Base-by-base conservation (phyloP, 805 yeast species). In the Lipomyces kockii region DNA sequence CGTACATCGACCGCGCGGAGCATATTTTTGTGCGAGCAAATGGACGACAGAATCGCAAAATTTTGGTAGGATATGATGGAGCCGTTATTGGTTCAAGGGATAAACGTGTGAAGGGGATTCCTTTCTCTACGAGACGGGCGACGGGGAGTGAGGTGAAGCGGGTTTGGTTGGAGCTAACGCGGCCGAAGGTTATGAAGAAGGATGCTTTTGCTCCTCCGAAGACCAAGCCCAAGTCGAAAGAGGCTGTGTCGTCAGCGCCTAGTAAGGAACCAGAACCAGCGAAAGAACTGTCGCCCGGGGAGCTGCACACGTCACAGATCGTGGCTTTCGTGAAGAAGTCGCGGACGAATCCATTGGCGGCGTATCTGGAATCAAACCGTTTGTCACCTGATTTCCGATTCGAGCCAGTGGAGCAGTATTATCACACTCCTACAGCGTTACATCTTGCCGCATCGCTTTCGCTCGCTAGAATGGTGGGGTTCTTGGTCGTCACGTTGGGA, bases 111-210 rank as follows among this genome's bases (percentile, higher is more conserved):
- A 85, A 84, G 69, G 78, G 82, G 1, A 86, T 94, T 75, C 99
- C 99, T 1, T 92, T 95, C 79, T 89, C 97, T 0, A 94, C 99
- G 0, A 86, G 86, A 64, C 83, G 97, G 71, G 97, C 98, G 0
- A 93, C 97, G 0, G 83, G 89, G 0, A 79, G 85, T 1, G 98
- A 93, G 76, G 80, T 95, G 72, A 90, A 88, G 74, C 84, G 87
- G 59, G 92, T 96, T 0, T 95, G 98, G 98, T 82, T 85, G 34
- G 88, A 89, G 71, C 80, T 95, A 65, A 82, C 92, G 0, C 86
- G 88, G 71, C 78, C 91, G 71, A 79, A 81, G 52, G 76, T 86
- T 0, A 77, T 84, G 6, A 84, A 85, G 9, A 78, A 83, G n/a
- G 94, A 97, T 0, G 80, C 82, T 70, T 78, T 81, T 2, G 80